These are phyloP conservation scores for Trametes polyzona DNA, from an alignment of 1,284 basidiomycete species.

Conservation along the genomic window DNA sequence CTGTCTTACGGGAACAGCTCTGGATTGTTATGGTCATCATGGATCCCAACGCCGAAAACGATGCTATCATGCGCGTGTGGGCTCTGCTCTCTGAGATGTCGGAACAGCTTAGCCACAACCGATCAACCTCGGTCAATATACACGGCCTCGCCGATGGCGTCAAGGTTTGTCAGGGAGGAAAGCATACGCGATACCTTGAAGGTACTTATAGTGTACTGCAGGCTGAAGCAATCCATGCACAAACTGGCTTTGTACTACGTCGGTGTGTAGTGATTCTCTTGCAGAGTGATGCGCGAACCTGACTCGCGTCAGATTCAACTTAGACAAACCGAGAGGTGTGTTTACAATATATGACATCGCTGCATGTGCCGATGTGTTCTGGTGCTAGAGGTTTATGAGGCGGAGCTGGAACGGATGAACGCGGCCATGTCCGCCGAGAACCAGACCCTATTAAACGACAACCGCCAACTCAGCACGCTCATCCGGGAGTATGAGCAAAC, in stretches of 20 bases:
- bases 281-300: background rate
- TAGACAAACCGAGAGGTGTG: slow-evolving; percentile 87
- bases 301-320: slow-evolving; percentile 69
- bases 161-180: slow-evolving; percentile 57
- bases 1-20: background rate
- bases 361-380: background rate
- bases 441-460: slow-evolving; percentile 87
- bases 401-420: slow-evolving; percentile 93
- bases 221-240: slow-evolving; percentile 69
- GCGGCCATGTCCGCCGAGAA: slow-evolving; percentile 85
- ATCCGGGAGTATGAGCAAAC: slow-evolving; percentile 98
- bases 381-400: slow-evolving; percentile 82
- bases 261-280: slow-evolving; percentile 48
- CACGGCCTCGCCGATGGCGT: slow-evolving; percentile 74
- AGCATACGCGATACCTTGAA: background rate
- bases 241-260: slow-evolving; percentile 91
- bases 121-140: slow-evolving; percentile 58
- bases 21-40: slow-evolving; percentile 42
- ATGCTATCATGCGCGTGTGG: slow-evolving; percentile 69
- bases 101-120: slow-evolving; percentile 85
- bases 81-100: slow-evolving; percentile 76
- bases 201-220: slow-evolving; percentile 38
- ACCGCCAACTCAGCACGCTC: slow-evolving; percentile 89
- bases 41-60: slow-evolving; percentile 48
- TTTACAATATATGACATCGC: background rate